Conservation (phyloP, 768 basidiomycete genomes). For the Boletus sensibilis region DNA sequence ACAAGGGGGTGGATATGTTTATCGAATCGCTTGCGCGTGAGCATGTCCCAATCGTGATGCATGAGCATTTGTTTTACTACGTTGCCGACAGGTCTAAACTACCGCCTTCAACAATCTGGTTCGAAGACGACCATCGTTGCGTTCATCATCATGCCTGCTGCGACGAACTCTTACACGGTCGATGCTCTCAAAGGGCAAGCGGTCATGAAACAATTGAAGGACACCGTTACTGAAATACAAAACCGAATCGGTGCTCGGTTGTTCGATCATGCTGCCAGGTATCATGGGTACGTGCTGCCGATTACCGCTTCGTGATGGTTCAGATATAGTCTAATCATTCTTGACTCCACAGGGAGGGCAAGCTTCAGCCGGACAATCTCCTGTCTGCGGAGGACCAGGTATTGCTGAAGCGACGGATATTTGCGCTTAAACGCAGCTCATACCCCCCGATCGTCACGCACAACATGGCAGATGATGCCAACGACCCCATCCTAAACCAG, state of each 20-base stretch:
- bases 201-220: slow-evolving; percentile 93
- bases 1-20: slow-evolving; percentile 99
- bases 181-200: slow-evolving; percentile 97
- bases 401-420: slow-evolving; percentile 91
- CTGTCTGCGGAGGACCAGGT: slow-evolving; percentile 92
- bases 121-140: slow-evolving; percentile 88
- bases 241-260: slow-evolving; percentile 87
- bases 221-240: slow-evolving; percentile 95
- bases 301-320: background rate
- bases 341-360: slow-evolving; percentile 55
- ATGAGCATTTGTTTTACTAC: background rate
- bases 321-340: background rate
- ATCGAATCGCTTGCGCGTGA: slow-evolving; percentile 91
- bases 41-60: slow-evolving; percentile 22
- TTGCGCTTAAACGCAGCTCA: slow-evolving; percentile 91
- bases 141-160: slow-evolving; percentile 98
- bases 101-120: slow-evolving; percentile 56
- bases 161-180: slow-evolving; percentile 94
- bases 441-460: slow-evolving; percentile 98
- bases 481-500: slow-evolving; percentile 92
- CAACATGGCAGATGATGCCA: slow-evolving; percentile 94
- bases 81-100: slow-evolving; percentile 47
- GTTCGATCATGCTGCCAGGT: slow-evolving; percentile 92
- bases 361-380: slow-evolving; percentile 71
- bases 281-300: slow-evolving; percentile 68